Evolutionary conservation across 164 flowering plant genomes (phyloP).

Genomic region (Nymphaea thermarum): DNA sequence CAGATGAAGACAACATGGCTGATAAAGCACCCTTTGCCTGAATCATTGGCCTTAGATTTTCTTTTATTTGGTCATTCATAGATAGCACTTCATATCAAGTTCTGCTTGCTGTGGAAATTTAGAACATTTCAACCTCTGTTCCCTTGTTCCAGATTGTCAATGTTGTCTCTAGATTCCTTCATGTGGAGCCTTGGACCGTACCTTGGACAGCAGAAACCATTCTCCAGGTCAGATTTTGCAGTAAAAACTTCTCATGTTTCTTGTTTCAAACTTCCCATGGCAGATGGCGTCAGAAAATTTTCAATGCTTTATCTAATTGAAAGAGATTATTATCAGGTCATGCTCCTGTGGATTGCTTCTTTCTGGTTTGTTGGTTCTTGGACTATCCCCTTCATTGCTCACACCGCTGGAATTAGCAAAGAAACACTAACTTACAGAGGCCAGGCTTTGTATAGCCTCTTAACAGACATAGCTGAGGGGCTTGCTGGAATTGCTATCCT

Average conservation of each 20-base stretch:
- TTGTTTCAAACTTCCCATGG: background rate
- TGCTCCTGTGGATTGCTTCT: constrained; percentile 85
- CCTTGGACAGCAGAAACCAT: constrained; percentile 95
- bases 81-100: too few species aligned
- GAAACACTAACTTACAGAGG: constrained; percentile 79
- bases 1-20: background rate
- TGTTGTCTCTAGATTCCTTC: constrained; percentile 24
- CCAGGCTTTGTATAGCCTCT: constrained; percentile 86
- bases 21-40: background rate
- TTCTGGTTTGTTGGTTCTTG: constrained; percentile 97
- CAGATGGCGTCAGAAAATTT: background rate
- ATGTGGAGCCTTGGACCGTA: constrained; percentile 69
- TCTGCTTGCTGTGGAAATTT: background rate
- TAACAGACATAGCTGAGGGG: constrained; percentile 93
- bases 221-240: constrained; percentile 34
- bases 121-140: background rate
- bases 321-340: constrained; percentile 41
- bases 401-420: constrained; percentile 65
- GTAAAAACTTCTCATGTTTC: background rate
- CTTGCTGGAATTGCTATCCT: constrained; percentile 88
- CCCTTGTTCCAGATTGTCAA: constrained; percentile 44
- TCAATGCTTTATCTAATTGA: background rate
- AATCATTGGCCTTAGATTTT: background rate
- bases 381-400: constrained; percentile 83
- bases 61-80: background rate